Evolutionary conservation across 192 early-diverging fungal species (phyloP), one percentile per base, ranked within the genome.

Genomic region (Mortierella claussenii): DNA sequence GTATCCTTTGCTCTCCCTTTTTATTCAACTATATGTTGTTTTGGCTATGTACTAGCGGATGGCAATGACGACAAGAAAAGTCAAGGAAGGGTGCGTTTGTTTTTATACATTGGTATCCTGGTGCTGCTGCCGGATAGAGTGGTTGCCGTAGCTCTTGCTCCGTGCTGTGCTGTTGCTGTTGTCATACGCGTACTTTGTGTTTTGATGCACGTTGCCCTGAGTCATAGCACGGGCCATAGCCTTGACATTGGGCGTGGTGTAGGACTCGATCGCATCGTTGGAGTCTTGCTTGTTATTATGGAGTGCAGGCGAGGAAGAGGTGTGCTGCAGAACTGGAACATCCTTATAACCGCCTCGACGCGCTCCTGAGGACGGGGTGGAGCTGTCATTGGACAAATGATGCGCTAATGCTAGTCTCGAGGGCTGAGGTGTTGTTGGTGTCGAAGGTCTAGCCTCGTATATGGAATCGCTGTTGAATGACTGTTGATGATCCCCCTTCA

Each of bases 251-350:
- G 33, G 37, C 13, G 18, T 3, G 2, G 40, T 28, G 11, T 58
- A 40, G 1, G 55, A 10, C 27, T 2, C 15, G 30, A 24, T 27
- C 1, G n/a, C 26, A 28, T 55, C 54, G 21, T 55, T 40, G 23
- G 32, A 2, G 21, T 55, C 28, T 20, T 31, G 30, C 2, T 18
- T 26, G 18, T 33, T 5, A 13, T 34, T 21, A 2, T 5, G 1
- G 21, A 60, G 34, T 27, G 60, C 11, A 10, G 47, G 36, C 15
- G 60, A 62, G 24, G 60, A 50, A 1, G 59, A 48, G 2, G 59
- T 3, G 2, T 48, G 47, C 21, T 61, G 59, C 18, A 50, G 37
- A 17, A 4, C 40, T 33, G 37, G 21, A 0, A 6, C 5, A 12
- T 40, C 40, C 8, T 44, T 57, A 7, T 28, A 6, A 20, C 20